Evolutionary conservation across 257 asterid species (phyloP), one percentile per base, ranked within the genome.

Genomic region (Paulownia fortunei): DNA sequence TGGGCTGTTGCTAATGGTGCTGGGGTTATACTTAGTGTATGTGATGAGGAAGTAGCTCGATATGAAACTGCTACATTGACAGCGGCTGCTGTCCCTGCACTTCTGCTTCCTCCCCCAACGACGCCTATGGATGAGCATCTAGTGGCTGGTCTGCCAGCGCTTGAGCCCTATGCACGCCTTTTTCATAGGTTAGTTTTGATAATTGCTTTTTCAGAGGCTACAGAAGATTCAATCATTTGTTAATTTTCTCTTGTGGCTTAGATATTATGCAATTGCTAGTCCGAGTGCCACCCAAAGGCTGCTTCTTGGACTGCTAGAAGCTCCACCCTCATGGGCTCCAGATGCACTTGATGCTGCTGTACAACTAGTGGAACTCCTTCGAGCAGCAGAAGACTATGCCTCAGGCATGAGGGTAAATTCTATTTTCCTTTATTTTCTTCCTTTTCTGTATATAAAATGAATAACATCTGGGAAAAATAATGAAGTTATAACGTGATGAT

Each of bases 1-100:
- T 96, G 99, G 99, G 99, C 99, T 19, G 98, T 92, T 87, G 99
- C 99, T 80, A 96, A 96, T 82, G 99, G 98, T 18, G 99, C 99
- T 77, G 99, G 99, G 78, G 99, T 96, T 60, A 96, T 96, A 84
- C 90, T 96, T 71, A 96, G 99, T 76, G 99, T 96, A 79, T 96
- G 99, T 84, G 99, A 96, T 4, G 99, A 93, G 75, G 99, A 96
- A 92, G 99, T 92, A 77, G 90, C 95, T 84, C 99, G 95, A 70
- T 92, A 96, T 80, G 99, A 93, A 89, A 93, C 98, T 71, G 97
- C 98, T 81, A 89, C 92, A 70, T 89, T 96, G 82, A 96, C 99
- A 37, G 98, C 98, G 42, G 97, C 87, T 72, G 97, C 99, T 80
- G 99, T 96, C 71, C 99, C 99, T 79, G 97, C 99, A 24, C 98